Evolutionary conservation across 495 filamentous ascomycete genomes (phyloP).

Genomic region (Aspergillus haitiensis): DNA sequence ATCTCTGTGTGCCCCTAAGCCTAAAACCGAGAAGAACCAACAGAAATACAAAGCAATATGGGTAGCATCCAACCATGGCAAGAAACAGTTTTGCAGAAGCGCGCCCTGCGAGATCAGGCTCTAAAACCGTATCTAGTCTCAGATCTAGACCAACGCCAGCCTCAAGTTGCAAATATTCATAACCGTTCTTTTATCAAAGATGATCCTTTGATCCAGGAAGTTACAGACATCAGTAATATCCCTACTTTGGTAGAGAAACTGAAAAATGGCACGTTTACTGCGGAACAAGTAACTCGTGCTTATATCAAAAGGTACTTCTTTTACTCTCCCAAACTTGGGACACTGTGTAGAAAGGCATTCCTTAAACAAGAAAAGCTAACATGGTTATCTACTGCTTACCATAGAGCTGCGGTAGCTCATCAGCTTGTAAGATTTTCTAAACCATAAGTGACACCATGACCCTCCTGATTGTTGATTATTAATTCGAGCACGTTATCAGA

Average conservation of each 20-base stretch:
- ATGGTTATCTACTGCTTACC: neutral
- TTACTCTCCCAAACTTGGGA: neutral
- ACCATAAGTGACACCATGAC: neutral
- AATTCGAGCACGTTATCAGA: conserved; percentile 26
- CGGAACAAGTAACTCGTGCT: conserved; percentile 41
- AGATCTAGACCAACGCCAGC: conserved; percentile 29
- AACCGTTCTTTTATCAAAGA: conserved; percentile 27
- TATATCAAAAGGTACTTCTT: conserved; percentile 51
- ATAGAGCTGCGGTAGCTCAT: conserved; percentile 55
- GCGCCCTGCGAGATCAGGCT: conserved; percentile 28
- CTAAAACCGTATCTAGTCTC: conserved; percentile 33
- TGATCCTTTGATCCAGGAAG: conserved; percentile 29
- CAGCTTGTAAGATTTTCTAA: conserved; percentile 43
- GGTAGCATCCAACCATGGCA: conserved; percentile 31
- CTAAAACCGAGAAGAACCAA: neutral
- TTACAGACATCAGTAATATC: conserved; percentile 46
- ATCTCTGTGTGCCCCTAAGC: neutral
- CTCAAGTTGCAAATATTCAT: conserved; percentile 27
- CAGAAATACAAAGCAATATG: conserved; percentile 12
- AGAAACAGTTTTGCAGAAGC: conserved; percentile 36
- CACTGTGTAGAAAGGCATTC: neutral
- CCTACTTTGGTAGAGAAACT: conserved; percentile 34
- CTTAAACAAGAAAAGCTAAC: neutral
- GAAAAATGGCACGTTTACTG: conserved; percentile 41
- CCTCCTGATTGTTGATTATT: neutral